phyloP scores from a whole-genome alignment of 176 grass and related monocot genomes.

The Aegilops bicornis region DNA sequence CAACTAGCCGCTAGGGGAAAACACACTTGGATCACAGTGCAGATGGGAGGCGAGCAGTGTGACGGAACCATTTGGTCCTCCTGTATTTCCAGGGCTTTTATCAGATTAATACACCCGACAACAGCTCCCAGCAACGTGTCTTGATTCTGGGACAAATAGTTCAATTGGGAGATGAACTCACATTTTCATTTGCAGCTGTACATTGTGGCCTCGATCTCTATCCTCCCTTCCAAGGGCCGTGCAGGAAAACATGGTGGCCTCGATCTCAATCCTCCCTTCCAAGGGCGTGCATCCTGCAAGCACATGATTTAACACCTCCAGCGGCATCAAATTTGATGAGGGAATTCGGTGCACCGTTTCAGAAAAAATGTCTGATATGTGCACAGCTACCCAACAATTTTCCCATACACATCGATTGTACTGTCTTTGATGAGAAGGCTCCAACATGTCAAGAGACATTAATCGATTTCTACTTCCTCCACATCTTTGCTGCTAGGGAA shows the following conservation, averaged over 20 bases:
- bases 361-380: background rate
- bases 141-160: background rate
- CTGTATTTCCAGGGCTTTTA: background rate
- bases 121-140: background rate
- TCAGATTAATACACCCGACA: background rate
- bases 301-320: background rate
- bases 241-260: background rate
- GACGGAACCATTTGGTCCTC: slow-evolving; percentile 20
- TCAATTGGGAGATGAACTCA: slow-evolving; percentile 8
- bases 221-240: background rate
- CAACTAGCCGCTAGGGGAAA: background rate
- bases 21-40: slow-evolving; percentile 9
- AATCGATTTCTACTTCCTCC: slow-evolving; percentile 75
- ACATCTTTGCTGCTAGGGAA: slow-evolving; percentile 39
- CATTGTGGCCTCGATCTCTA: slow-evolving; percentile 1
- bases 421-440: background rate
- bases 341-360: background rate
- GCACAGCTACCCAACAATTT: slow-evolving; percentile 3
- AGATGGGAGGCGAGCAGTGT: background rate
- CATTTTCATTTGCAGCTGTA: slow-evolving; percentile 19
- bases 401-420: background rate
- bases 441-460: slow-evolving; percentile 13
- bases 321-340: slow-evolving; percentile 2
- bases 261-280: background rate
- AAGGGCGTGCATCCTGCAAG: background rate